These are phyloP conservation scores for Fusarium sp. DNA, from an alignment of 2,329 filamentous ascomycete species.

Conservation along the genomic window DNA sequence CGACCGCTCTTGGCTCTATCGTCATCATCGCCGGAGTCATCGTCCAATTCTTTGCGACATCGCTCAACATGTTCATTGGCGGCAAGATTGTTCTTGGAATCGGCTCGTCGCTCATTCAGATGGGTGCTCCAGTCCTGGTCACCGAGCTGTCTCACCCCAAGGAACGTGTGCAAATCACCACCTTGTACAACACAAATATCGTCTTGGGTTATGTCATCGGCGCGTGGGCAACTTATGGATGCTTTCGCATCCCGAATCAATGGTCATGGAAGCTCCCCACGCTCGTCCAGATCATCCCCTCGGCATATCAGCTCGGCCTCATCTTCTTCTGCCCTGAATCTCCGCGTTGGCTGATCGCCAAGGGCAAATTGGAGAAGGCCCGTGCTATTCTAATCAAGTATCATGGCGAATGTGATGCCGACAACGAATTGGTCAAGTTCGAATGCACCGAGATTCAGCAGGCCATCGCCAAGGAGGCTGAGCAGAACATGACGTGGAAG, in stretches of 20 bases:
- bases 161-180: slow-evolving; percentile 47
- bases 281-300: slow-evolving; percentile 65
- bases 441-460: slow-evolving; percentile 67
- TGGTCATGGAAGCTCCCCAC: slow-evolving; percentile 57
- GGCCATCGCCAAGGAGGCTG: slow-evolving; percentile 61
- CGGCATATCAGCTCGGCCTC: slow-evolving; percentile 59
- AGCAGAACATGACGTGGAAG: slow-evolving; percentile 60
- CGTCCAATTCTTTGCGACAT: slow-evolving; percentile 55
- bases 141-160: slow-evolving; percentile 60
- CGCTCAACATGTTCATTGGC: slow-evolving; percentile 57
- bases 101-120: slow-evolving; percentile 57
- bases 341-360: slow-evolving; percentile 71
- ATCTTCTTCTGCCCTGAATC: slow-evolving; percentile 71
- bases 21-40: slow-evolving; percentile 57
- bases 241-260: slow-evolving; percentile 36
- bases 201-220: slow-evolving; percentile 43
- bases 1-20: slow-evolving; percentile 56
- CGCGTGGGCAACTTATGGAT: slow-evolving; percentile 47
- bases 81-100: slow-evolving; percentile 57
- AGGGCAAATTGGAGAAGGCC: slow-evolving; percentile 66
- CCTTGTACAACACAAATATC: slow-evolving; percentile 42
- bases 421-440: slow-evolving; percentile 62
- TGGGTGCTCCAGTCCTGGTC: slow-evolving; percentile 60
- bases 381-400: slow-evolving; percentile 66
- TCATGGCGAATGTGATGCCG: slow-evolving; percentile 63